phyloP scores from a whole-genome alignment of 805 yeast species.

The Ogataea trehaloabstinens region DNA sequence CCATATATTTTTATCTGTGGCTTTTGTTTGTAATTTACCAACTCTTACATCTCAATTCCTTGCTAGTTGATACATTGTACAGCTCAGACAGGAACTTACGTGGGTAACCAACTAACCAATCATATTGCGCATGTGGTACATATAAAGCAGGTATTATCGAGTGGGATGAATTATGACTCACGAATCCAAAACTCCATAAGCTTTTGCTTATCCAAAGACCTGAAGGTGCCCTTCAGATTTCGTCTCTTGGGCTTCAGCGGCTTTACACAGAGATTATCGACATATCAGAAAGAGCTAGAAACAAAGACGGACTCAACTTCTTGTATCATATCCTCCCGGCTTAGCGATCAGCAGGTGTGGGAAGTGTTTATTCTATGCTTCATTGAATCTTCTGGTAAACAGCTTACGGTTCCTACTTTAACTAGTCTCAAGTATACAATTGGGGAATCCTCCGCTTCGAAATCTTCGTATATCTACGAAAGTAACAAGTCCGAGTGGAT shows the following conservation, averaged over 20 bases:
- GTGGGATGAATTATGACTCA: slow-evolving; percentile 21
- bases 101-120: too few relatives aligned
- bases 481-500: slow-evolving; percentile 54
- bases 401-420: slow-evolving; percentile 22
- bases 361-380: slow-evolving; percentile 15
- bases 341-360: slow-evolving; percentile 12
- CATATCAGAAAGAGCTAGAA: slow-evolving; percentile 3
- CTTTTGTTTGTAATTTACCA: too few relatives aligned
- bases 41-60: too few relatives aligned
- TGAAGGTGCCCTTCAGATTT: slow-evolving; percentile 47
- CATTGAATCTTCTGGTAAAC: slow-evolving; percentile 21
- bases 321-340: slow-evolving; percentile 13
- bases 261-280: slow-evolving; percentile 17
- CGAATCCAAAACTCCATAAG: slow-evolving; percentile 21
- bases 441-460: not conserved
- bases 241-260: slow-evolving; percentile 33
- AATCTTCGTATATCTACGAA: slow-evolving; percentile 2
- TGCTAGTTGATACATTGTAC: too few relatives aligned
- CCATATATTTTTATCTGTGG: too few relatives aligned
- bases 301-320: slow-evolving; percentile 9
- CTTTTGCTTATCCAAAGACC: slow-evolving; percentile 56
- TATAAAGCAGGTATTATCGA: too few relatives aligned
- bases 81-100: too few relatives aligned
- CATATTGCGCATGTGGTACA: too few relatives aligned
- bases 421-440: slow-evolving; percentile 18